These are phyloP conservation scores for Eremothecium gossypii DNA, from an alignment of 1,139 yeast species.

Conservation along the genomic window DNA sequence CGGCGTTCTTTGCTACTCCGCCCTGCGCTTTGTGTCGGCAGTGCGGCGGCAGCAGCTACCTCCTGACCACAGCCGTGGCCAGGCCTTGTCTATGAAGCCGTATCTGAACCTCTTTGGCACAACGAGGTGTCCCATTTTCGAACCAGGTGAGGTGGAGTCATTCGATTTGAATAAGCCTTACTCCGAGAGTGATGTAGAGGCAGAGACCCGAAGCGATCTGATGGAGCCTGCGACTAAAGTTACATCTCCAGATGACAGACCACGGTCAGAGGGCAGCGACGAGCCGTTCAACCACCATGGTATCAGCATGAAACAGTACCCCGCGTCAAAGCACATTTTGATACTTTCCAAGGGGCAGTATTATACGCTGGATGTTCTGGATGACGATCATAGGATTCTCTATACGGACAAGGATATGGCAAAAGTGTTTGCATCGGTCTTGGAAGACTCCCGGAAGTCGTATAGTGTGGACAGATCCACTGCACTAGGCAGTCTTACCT, in stretches of 20 bases:
- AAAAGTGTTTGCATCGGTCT: slow-evolving; percentile 40
- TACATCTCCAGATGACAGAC: slow-evolving; percentile 3
- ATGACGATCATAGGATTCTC: slow-evolving; percentile 34
- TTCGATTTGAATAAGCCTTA: slow-evolving; percentile 26
- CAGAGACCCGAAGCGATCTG: slow-evolving; percentile 4
- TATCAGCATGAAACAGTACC: slow-evolving; percentile 31
- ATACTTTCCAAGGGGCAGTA: slow-evolving; percentile 55
- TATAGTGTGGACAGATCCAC: slow-evolving; percentile 38
- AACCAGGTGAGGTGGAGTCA: slow-evolving; percentile 23
- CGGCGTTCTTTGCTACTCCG: slow-evolving; percentile 54
- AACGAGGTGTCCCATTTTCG: slow-evolving; percentile 47
- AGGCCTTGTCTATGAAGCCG: slow-evolving; percentile 57
- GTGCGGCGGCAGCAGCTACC: slow-evolving; percentile 44
- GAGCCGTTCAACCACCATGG: slow-evolving; percentile 29
- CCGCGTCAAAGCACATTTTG: slow-evolving; percentile 41
- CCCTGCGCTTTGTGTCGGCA: slow-evolving; percentile 55
- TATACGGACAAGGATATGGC: slow-evolving; percentile 52
- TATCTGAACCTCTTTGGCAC: slow-evolving; percentile 60
- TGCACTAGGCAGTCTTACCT: slow-evolving; percentile 61
- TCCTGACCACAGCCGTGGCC: slow-evolving; percentile 50
- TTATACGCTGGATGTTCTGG: slow-evolving; percentile 50
- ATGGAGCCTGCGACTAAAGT: slow-evolving; percentile 2
- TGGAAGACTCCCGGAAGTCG: slow-evolving; percentile 37
- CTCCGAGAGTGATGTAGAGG: slow-evolving; percentile 23
- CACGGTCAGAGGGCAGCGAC: slow-evolving; percentile 7